These are phyloP conservation scores for Cyberlindnera mrakii DNA, from an alignment of 805 yeast species.

Conservation along the genomic window DNA sequence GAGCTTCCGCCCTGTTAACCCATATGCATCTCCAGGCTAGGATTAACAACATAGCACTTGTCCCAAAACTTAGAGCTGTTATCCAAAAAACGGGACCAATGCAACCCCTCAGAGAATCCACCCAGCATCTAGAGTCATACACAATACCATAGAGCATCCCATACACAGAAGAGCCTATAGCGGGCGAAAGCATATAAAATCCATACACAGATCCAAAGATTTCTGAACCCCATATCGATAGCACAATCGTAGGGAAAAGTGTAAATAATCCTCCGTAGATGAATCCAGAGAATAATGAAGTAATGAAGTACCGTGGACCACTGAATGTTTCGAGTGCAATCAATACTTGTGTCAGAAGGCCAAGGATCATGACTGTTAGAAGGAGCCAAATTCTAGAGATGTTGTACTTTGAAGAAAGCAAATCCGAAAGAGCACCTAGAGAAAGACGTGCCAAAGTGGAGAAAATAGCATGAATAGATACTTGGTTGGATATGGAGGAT, in stretches of 20 bases:
- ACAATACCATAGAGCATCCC: constrained; percentile 65
- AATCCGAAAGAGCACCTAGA: constrained; percentile 67
- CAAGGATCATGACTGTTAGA: constrained; percentile 26
- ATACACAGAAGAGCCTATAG: constrained; percentile 65
- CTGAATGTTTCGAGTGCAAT: constrained; percentile 19
- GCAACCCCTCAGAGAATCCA: constrained; percentile 3
- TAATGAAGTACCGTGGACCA: constrained; percentile 17
- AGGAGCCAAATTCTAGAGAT: constrained; percentile 28
- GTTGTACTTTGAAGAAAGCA: constrained; percentile 28
- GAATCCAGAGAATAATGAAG: constrained; percentile 55
- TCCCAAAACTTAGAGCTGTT: constrained; percentile 8
- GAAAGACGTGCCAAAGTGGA: constrained; percentile 67
- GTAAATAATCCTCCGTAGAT: constrained; percentile 84
- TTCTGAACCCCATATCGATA: constrained; percentile 82
- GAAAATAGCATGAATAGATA: constrained; percentile 53
- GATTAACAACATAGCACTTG: constrained; percentile 9
- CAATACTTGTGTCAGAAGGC: constrained; percentile 31
- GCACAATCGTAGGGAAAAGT: constrained; percentile 75
- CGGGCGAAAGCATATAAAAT: constrained; percentile 81
- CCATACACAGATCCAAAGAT: constrained; percentile 94
- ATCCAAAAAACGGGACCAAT: constrained; percentile 17
- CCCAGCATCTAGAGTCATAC: constrained; percentile 39
- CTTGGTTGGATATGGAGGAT: constrained; percentile 38
- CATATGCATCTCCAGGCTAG: constrained; percentile 20
- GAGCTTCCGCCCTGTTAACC: constrained; percentile 4